These are phyloP conservation scores for Cytospora chrysosperma DNA, from an alignment of 2,329 filamentous ascomycete species.

Conservation along the genomic window DNA sequence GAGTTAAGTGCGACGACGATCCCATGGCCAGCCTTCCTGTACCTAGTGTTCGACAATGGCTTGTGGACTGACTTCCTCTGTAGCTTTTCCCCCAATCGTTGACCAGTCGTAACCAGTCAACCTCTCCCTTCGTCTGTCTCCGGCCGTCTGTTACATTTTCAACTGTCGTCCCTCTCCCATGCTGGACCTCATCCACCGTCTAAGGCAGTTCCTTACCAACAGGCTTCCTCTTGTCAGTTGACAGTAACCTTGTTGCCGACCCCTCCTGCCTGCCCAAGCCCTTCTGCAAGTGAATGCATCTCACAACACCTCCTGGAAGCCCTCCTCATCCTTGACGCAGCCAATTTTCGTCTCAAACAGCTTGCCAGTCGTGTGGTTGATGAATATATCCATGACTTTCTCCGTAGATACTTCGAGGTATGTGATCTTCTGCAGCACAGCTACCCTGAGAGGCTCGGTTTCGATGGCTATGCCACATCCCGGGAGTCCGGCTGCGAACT, in stretches of 20 bases:
- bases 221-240: neutral
- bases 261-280: neutral
- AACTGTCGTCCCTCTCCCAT: too few species aligned
- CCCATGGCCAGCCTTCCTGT: neutral
- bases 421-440: neutral
- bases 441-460: neutral
- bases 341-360: neutral
- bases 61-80: neutral
- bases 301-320: neutral
- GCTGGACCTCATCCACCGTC: too few species aligned
- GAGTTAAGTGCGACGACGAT: neutral
- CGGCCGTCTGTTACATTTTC: neutral
- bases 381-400: neutral
- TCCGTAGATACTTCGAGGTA: fast-evolving
- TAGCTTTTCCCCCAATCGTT: neutral
- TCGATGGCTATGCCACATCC: neutral
- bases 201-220: neutral
- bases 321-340: neutral
- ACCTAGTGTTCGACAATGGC: neutral
- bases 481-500: neutral
- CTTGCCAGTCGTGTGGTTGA: neutral
- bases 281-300: neutral
- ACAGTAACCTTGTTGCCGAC: neutral
- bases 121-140: neutral
- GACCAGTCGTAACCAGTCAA: neutral